Percentiles rank a stretch among this genome's conserved stretches.
Conservation (phyloP, 2,329 filamentous ascomycete species). For the Talaromyces albobiverticillius region DNA sequence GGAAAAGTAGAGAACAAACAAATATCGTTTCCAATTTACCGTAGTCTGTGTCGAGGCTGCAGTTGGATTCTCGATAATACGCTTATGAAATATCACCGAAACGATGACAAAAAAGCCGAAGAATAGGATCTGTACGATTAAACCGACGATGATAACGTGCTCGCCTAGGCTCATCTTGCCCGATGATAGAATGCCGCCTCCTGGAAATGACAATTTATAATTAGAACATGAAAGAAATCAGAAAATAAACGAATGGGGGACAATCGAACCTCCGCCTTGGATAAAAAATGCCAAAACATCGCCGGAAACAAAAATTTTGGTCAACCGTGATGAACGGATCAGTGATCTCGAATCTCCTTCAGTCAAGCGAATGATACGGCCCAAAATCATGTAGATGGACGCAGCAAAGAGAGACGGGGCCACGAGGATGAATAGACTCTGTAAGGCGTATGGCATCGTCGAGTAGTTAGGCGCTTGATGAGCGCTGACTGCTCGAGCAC, state of each 20-base stretch:
- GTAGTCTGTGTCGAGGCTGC: conserved; percentile 19
- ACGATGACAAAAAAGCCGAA: conserved; percentile 28
- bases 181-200: not conserved
- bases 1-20: conserved; percentile 26
- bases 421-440: conserved; percentile 28
- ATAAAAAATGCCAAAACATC: conserved; percentile 31
- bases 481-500: conserved; percentile 6
- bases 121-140: conserved; percentile 30
- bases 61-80: conserved; percentile 29
- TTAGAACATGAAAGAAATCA: not conserved
- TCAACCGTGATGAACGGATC: conserved; percentile 27
- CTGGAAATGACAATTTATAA: conserved; percentile 29
- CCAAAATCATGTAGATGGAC: conserved; percentile 32
- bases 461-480: no score
- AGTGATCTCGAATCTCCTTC: conserved; percentile 26
- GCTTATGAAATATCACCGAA: conserved; percentile 22
- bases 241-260: conserved; percentile 15
- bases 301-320: conserved; percentile 30
- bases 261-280: conserved; percentile 25
- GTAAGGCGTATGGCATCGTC: conserved; percentile 23
- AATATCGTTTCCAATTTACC: conserved; percentile 34
- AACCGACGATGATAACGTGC: conserved; percentile 26
- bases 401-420: conserved; percentile 36
- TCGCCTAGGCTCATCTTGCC: conserved; percentile 20
- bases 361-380: conserved; percentile 27